These are phyloP conservation scores for Pythium biforme DNA, from an alignment of 352 stramenopile species.

Conservation along the genomic window DNA sequence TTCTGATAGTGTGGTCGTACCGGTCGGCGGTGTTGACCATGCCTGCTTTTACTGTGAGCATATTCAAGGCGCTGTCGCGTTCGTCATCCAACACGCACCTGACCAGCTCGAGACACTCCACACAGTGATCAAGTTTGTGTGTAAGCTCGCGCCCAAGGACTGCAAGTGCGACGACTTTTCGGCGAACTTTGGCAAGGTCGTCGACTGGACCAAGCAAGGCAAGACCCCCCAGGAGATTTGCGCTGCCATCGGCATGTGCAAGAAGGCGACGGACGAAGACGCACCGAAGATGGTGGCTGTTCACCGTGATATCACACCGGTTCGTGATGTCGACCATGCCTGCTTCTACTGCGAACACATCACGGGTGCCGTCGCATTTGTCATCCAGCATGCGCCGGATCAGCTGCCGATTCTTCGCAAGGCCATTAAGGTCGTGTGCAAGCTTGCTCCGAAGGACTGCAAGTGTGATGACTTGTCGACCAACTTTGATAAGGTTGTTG, in stretches of 20 bases:
- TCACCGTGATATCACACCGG: neutral
- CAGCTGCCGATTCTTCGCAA: slow-evolving; percentile 45
- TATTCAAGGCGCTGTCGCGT: slow-evolving; percentile 37
- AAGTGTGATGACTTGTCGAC: slow-evolving; percentile 49
- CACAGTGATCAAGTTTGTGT: slow-evolving; percentile 39
- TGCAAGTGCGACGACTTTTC: slow-evolving; percentile 50
- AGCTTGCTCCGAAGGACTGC: slow-evolving; percentile 34
- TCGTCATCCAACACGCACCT: slow-evolving; percentile 39
- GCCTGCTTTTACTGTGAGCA: slow-evolving; percentile 54
- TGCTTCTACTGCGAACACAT: slow-evolving; percentile 57
- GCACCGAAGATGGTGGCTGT: neutral
- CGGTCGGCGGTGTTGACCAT: slow-evolving; percentile 2
- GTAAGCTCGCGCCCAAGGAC: slow-evolving; percentile 36
- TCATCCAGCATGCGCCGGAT: slow-evolving; percentile 34
- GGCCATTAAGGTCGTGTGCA: slow-evolving; percentile 41
- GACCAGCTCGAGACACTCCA: slow-evolving; percentile 45
- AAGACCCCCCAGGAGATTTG: slow-evolving; percentile 50
- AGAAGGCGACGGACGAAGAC: slow-evolving; percentile 4
- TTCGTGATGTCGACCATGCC: slow-evolving; percentile 17
- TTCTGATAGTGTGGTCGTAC: neutral
- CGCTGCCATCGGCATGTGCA: slow-evolving; percentile 38
- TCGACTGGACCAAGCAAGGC: slow-evolving; percentile 49
- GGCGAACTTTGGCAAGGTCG: slow-evolving; percentile 59
- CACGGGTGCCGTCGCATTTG: slow-evolving; percentile 39
- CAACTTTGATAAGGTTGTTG: slow-evolving; percentile 64